Evolutionary conservation across 2,329 filamentous ascomycete genomes (phyloP).

Genomic region (Trichoderma sp.): DNA sequence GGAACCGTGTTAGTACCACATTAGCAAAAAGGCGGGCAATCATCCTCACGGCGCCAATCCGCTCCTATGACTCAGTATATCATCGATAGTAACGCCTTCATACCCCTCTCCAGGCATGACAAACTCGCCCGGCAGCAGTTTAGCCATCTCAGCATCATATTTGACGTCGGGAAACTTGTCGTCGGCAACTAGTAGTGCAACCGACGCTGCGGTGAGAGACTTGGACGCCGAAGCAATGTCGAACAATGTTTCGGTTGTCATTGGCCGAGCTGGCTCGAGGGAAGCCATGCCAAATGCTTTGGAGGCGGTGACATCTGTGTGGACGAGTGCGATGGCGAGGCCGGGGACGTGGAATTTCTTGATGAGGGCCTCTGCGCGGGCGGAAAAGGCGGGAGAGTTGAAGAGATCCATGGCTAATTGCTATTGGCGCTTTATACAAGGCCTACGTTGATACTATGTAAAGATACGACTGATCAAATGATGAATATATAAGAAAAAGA

Average conservation of each 20-base stretch:
- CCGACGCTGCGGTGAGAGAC: slow-evolving; percentile 28
- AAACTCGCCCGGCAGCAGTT: slow-evolving; percentile 29
- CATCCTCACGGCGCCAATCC: slow-evolving; percentile 26
- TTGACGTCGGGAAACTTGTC: slow-evolving; percentile 25
- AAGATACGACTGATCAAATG: background rate
- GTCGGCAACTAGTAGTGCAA: slow-evolving; percentile 27
- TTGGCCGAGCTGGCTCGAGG: slow-evolving; percentile 21
- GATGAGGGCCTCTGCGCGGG: slow-evolving; percentile 23
- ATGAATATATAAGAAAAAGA: background rate
- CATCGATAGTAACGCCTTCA: slow-evolving; percentile 26
- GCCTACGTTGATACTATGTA: background rate
- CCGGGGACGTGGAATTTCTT: slow-evolving; percentile 25
- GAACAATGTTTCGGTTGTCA: slow-evolving; percentile 29
- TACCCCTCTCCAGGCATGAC: slow-evolving; percentile 25
- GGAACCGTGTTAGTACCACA: background rate
- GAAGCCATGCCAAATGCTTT: slow-evolving; percentile 26
- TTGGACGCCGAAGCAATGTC: slow-evolving; percentile 30
- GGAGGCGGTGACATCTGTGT: slow-evolving; percentile 23
- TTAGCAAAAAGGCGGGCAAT: background rate
- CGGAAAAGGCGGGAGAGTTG: slow-evolving; percentile 21
- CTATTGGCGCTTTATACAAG: too few relatives aligned
- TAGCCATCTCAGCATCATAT: slow-evolving; percentile 27
- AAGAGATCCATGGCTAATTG: background rate
- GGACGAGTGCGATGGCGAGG: slow-evolving; percentile 26
- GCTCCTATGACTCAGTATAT: slow-evolving; percentile 28